These are phyloP conservation scores for Isoetes taiwanensis DNA, from an alignment of 75 land plant species.

Conservation along the genomic window DNA sequence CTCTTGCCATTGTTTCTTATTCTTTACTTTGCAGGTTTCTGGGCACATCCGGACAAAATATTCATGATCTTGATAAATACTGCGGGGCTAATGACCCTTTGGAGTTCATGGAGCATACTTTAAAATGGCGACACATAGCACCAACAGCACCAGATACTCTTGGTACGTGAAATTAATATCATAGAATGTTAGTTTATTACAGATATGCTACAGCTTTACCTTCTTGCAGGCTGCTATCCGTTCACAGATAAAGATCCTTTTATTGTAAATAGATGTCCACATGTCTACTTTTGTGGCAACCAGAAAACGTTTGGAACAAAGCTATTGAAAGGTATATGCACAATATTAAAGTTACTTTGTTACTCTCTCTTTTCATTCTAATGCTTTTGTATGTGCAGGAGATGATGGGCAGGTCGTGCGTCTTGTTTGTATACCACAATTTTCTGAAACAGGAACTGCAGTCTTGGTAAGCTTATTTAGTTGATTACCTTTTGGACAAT, in stretches of 20 bases:
- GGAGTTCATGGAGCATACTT: slow-evolving; percentile 82
- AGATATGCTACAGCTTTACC: background rate
- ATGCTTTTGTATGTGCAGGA: slow-evolving; percentile 30
- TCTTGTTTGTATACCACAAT: slow-evolving; percentile 71
- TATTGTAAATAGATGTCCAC: slow-evolving; percentile 81
- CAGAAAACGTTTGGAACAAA: slow-evolving; percentile 60
- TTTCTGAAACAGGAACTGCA: slow-evolving; percentile 70
- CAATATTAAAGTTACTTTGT: background rate
- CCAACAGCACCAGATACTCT: slow-evolving; percentile 98
- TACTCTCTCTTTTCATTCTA: background rate
- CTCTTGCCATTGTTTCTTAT: background rate
- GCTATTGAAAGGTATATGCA: slow-evolving; percentile 43
- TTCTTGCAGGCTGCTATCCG: slow-evolving; percentile 86
- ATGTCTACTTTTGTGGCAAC: slow-evolving; percentile 95
- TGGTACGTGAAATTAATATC: too few relatives aligned
- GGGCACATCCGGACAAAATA: slow-evolving; percentile 97
- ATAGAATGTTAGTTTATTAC: background rate
- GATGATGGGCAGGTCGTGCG: slow-evolving; percentile 70
- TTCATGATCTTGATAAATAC: slow-evolving; percentile 81
- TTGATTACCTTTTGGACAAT: background rate
- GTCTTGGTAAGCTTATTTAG: slow-evolving; percentile 52
- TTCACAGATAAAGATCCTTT: slow-evolving; percentile 93
- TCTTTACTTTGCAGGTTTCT: slow-evolving; percentile 45
- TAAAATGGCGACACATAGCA: slow-evolving; percentile 92
- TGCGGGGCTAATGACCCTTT: slow-evolving; percentile 65